These are phyloP conservation scores for Odonthalia washingtoniensis DNA, from an alignment of 31 red algal species.

Conservation along the genomic window DNA sequence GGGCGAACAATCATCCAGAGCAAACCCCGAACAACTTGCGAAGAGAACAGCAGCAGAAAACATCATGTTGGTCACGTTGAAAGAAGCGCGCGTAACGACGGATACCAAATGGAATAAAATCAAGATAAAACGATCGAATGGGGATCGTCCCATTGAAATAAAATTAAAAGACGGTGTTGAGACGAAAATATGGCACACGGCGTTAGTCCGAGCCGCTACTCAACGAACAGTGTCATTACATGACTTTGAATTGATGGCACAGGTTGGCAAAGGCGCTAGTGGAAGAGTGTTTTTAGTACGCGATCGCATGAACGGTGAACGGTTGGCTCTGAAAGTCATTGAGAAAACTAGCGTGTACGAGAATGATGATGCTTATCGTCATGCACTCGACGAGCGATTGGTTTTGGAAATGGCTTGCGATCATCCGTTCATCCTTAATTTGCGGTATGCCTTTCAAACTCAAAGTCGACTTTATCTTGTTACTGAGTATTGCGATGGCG, in stretches of 20 bases:
- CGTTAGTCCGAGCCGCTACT: constrained; percentile 61
- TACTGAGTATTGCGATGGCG: constrained; percentile 92
- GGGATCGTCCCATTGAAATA: constrained; percentile 58
- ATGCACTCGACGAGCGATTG: constrained; percentile 88
- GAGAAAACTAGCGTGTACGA: constrained; percentile 88
- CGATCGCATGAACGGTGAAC: constrained; percentile 75
- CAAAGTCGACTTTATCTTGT: constrained; percentile 83
- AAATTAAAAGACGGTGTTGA: constrained; percentile 71
- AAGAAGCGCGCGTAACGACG: constrained; percentile 58
- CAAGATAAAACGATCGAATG: constrained; percentile 57
- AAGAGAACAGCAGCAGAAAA: constrained; percentile 67
- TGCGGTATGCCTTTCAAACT: constrained; percentile 94
- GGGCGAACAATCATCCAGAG: constrained; percentile 63
- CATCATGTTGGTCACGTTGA: constrained; percentile 71
- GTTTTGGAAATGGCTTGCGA: constrained; percentile 88
- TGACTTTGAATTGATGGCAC: constrained; percentile 89
- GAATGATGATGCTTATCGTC: constrained; percentile 83
- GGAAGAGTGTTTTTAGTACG: constrained; percentile 90
- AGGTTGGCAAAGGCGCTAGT: constrained; percentile 91
- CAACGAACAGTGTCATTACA: constrained; percentile 70
- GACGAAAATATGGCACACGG: constrained; percentile 70
- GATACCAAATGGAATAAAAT: constrained; percentile 67
- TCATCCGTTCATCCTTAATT: constrained; percentile 96
- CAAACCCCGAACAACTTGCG: constrained; percentile 68
- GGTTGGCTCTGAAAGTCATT: constrained; percentile 91